phyloP scores from a whole-genome alignment of 2,329 filamentous ascomycete genomes.

The Aspergillus tanneri region DNA sequence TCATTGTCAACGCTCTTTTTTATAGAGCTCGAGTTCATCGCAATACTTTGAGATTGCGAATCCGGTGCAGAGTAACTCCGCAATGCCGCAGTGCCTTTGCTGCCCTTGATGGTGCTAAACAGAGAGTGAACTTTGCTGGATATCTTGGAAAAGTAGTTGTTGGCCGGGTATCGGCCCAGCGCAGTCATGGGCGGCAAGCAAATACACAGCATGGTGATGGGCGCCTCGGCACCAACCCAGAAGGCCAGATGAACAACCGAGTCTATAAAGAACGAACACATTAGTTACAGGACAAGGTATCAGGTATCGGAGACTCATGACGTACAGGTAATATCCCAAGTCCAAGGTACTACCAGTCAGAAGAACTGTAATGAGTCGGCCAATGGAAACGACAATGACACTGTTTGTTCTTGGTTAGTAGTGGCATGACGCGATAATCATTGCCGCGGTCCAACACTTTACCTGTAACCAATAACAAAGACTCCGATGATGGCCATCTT shows the following conservation, averaged over 20 bases:
- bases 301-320: neutral
- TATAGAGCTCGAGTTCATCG: neutral
- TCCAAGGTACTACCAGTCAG: neutral
- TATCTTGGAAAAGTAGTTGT: neutral
- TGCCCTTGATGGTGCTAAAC: neutral
- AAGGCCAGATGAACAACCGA: neutral
- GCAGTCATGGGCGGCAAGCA: neutral
- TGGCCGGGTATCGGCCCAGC: neutral
- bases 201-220: neutral
- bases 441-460: neutral
- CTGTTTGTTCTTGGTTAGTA: neutral
- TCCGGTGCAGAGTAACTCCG: neutral
- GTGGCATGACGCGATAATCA: neutral
- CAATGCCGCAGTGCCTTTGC: neutral
- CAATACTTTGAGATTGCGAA: neutral
- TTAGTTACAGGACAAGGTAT: neutral
- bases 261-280: neutral
- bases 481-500: neutral
- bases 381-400: neutral
- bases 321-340: neutral
- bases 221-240: neutral
- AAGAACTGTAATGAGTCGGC: neutral
- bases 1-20: neutral
- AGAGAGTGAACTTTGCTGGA: neutral
- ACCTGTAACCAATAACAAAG: neutral